These are phyloP conservation scores for Mortierella antarctica DNA, from an alignment of 192 early-diverging fungal genomes.

Conservation along the genomic window DNA sequence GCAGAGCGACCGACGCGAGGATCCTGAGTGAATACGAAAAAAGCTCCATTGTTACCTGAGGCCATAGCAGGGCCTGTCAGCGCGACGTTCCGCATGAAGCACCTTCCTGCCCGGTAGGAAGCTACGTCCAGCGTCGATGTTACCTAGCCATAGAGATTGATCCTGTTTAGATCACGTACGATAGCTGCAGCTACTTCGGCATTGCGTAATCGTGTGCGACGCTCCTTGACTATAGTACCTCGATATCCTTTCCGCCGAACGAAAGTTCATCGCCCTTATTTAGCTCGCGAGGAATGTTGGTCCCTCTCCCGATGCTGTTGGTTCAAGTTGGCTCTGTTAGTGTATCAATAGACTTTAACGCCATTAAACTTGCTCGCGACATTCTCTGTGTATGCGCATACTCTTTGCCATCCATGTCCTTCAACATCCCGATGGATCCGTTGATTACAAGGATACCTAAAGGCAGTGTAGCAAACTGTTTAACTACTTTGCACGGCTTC, in stretches of 20 bases:
- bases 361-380: background rate
- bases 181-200: background rate
- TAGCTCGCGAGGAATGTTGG: background rate
- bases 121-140: background rate
- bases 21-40: background rate
- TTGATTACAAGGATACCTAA: slow-evolving; percentile 36
- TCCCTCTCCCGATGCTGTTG: slow-evolving; percentile 30
- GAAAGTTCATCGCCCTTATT: slow-evolving; percentile 41
- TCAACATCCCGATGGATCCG: slow-evolving; percentile 11
- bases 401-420: slow-evolving; percentile 49
- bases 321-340: background rate
- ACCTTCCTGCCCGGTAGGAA: slow-evolving; percentile 14
- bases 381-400: slow-evolving; percentile 4
- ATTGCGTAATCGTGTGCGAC: background rate
- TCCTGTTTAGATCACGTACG: background rate
- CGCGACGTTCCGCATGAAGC: slow-evolving; percentile 6
- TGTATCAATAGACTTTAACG: too few species aligned
- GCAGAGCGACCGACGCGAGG: background rate
- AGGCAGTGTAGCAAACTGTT: background rate
- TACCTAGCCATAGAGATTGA: background rate
- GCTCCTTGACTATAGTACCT: slow-evolving; percentile 8
- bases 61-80: background rate
- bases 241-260: slow-evolving; percentile 41
- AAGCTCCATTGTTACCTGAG: background rate
- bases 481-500: background rate